These are phyloP conservation scores for Gillenia trifoliata DNA, from an alignment of 306 rosid species.

Conservation along the genomic window DNA sequence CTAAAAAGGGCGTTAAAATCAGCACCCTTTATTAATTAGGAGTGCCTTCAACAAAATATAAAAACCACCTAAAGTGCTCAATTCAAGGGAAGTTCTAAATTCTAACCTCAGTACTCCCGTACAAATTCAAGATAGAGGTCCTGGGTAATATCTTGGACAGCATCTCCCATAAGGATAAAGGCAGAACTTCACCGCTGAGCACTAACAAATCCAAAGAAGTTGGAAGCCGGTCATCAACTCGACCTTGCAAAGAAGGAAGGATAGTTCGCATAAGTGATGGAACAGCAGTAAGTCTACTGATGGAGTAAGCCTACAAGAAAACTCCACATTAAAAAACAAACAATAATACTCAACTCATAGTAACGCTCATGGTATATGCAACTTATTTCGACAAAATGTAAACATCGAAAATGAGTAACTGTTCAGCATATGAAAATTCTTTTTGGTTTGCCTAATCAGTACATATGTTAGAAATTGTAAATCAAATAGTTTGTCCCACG, in stretches of 20 bases:
- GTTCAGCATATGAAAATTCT: background rate
- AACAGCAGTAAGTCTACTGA: conserved; percentile 65
- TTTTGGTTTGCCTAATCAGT: background rate
- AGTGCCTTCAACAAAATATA: too few relatives aligned
- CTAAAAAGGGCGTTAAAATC: too few relatives aligned
- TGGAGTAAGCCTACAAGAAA: conserved; percentile 61
- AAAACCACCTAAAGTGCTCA: too few relatives aligned
- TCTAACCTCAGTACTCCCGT: conserved; percentile 91
- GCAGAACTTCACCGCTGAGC: conserved; percentile 78
- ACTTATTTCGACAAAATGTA: background rate
- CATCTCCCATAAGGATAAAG: conserved; percentile 56
- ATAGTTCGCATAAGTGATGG: conserved; percentile 78
- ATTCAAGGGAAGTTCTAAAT: background rate
- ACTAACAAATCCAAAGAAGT: conserved; percentile 65
- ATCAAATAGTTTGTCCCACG: background rate
- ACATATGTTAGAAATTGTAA: background rate
- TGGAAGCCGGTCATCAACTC: conserved; percentile 13
- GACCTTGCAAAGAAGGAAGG: conserved; percentile 60
- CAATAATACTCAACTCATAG: background rate
- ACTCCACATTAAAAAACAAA: conserved; percentile 4
- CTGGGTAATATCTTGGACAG: conserved; percentile 60
- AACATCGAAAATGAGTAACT: background rate
- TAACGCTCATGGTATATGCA: background rate
- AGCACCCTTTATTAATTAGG: too few relatives aligned
- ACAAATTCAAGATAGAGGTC: conserved; percentile 75